Percentiles rank a stretch among this genome's conserved stretches.
Evolutionary conservation across 2,329 filamentous ascomycete genomes (phyloP).

Genomic region (Talaromyces islandicus): DNA sequence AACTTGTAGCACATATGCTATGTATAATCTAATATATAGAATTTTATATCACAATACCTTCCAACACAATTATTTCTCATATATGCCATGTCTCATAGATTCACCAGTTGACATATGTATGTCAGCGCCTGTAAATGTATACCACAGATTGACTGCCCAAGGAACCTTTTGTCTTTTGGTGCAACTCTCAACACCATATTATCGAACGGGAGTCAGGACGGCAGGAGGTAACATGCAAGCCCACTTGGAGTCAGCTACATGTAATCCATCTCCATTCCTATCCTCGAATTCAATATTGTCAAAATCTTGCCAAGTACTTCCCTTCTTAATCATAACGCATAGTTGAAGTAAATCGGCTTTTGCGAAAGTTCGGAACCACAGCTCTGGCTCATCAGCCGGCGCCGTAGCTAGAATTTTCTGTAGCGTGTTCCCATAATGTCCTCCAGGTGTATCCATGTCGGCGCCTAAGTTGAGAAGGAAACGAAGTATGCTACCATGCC

Average conservation of each 20-base stretch:
- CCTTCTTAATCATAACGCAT: not conserved
- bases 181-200: not conserved
- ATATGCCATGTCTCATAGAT: too few species aligned
- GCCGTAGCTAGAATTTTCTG: not conserved
- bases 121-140: too few species aligned
- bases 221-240: not conserved
- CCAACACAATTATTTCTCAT: not conserved
- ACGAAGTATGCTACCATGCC: not conserved
- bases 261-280: not conserved
- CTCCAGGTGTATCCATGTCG: slow-evolving; percentile 4
- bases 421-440: not conserved
- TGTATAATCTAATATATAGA: not conserved
- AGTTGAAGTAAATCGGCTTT: not conserved
- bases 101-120: too few species aligned
- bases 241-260: not conserved
- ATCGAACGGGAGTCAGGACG: not conserved
- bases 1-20: not conserved
- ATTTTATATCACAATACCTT: not conserved
- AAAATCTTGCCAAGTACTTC: not conserved
- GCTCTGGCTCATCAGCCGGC: not conserved
- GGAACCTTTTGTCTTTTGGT: too few species aligned
- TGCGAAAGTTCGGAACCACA: not conserved
- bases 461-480: slow-evolving; percentile 1
- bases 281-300: not conserved
- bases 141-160: too few species aligned